Base-by-base conservation (phyloP, 352 stramenopile genomes). In the Pythium graminicola region DNA sequence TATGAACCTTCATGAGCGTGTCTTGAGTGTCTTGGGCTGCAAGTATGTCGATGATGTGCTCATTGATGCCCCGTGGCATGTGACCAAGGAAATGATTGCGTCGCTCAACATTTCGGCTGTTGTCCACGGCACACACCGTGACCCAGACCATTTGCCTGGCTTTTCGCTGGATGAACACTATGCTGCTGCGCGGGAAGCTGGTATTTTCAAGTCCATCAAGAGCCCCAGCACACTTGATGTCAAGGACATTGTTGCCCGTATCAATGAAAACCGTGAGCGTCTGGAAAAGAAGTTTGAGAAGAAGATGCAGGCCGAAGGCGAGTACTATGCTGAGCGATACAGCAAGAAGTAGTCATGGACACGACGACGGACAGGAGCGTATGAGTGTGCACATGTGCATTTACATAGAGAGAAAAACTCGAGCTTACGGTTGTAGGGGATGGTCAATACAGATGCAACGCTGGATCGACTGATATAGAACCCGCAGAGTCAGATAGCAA, bases 1-100 rank as follows among this genome's bases (percentile, higher is more conserved):
- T 58, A 98, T 99, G 91, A 99, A 98, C 81, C 70, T 99, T 22
- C 93, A 99, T 64, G 96, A 99, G 80, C 85, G 97, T 43, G 92
- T 98, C 35, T 74, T 99, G 24, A 97, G 83, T 69, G 95, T 98
- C 22, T 68, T 99, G 23, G 92, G 93, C 43, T 98, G 95, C 72
- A 94, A 95, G 41, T 99, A 90, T 64, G 93, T 98, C 17, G 96
- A 99, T 67, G 96, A 99, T 67, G 96, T 99, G 32, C 70, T 99
- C 42, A 98, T 99, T 45, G 96, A 99, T 64, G 95, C 96, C 38
- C 95, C 96, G 28, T 93, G 91, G 65, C 72, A 91, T 40, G 86
- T 99, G 24, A 98, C 94, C 45, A 83, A 86, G 36, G 93, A 98
- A 57, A 98, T 99, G 94, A 90, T 99, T 60, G 86, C 86, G 38